Evolutionary conservation across 352 stramenopile species (phyloP).

Genomic region (Thraustotheca clavata): DNA sequence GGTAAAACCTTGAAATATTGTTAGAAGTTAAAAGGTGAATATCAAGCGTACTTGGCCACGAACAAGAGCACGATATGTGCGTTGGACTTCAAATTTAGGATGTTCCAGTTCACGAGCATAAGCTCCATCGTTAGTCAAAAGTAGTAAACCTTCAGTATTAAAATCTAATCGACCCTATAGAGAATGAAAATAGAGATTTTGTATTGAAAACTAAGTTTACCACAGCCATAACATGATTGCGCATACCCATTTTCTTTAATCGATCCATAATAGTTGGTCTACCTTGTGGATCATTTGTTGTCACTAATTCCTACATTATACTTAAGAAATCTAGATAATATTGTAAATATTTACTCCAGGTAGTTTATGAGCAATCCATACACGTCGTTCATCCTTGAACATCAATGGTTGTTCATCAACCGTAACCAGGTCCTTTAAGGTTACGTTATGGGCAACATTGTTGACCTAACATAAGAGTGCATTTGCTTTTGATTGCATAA

Average conservation of each 20-base stretch:
- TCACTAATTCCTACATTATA: conserved; percentile 59
- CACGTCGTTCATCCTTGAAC: conserved; percentile 34
- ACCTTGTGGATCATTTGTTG: conserved; percentile 60
- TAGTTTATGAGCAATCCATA: conserved; percentile 87
- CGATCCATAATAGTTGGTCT: conserved; percentile 85
- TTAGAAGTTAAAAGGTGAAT: background rate
- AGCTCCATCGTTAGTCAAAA: conserved; percentile 90
- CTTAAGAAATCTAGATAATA: background rate
- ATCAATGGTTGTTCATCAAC: conserved; percentile 48
- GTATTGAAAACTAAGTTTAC: conserved; percentile 25
- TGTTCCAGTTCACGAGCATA: conserved; percentile 85
- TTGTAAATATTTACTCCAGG: conserved; percentile 46
- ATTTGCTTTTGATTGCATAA: background rate
- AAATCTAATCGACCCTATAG: conserved; percentile 84
- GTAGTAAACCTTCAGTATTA: conserved; percentile 86
- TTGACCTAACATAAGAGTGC: background rate
- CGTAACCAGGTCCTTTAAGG: conserved; percentile 40
- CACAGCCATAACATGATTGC: conserved; percentile 83
- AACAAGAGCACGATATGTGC: conserved; percentile 81
- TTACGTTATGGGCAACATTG: conserved; percentile 51
- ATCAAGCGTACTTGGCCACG: conserved; percentile 38
- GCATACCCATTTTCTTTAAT: conserved; percentile 68
- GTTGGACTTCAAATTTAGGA: conserved; percentile 57
- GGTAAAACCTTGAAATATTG: background rate
- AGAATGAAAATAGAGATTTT: background rate